Evolutionary conservation across 345 rosid genomes (phyloP), one percentile per base, ranked within the genome.

Genomic region (Corchorus capsularis): DNA sequence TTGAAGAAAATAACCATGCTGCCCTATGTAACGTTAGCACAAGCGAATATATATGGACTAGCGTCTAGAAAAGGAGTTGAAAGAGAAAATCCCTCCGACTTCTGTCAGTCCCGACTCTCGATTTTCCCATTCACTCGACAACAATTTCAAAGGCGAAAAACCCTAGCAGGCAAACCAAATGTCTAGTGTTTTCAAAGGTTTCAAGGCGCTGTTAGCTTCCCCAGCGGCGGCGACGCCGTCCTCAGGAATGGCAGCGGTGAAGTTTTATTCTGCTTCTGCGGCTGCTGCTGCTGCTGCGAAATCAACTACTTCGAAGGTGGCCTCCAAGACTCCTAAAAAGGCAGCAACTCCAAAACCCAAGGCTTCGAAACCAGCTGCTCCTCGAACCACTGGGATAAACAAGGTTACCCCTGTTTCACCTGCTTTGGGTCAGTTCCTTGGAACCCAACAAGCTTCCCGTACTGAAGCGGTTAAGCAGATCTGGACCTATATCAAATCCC

Each of bases 401-500:
- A 93, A 87, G 83, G 72, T 62, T 43, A 34, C 57, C 2, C 89
- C 96, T 5, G 86, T 94, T 27, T 93, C 98, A 17, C 89, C 90
- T n/a, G 93, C 87, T 34, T 90, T 91, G 27, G 79, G 87, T 32
- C 75, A 61, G 56, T 86, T 94, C 85, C 88, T 94, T 16, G 94
- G 97, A 12, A 75, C 84, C 32, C 63, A 85, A 8, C 89, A 90
- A 76, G 80, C 88, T 79, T 90, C 97, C 45, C 98, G 97, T 43
- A 49, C 83, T 0, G 88, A 84, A 4, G 94, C 91, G 6, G 88
- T 89, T 69, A 91, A 93, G 84, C 78, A 83, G 87, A 85, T 93
- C 75, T 94, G 98, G 99, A 56, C 80, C 69, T 86, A 93, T 78
- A 85, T 91, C 87, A 94, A 94, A 86, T 76, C 85, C 8, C 75